Evolutionary conservation across 805 yeast genomes (phyloP).

Genomic region (Yarrowia sp.): DNA sequence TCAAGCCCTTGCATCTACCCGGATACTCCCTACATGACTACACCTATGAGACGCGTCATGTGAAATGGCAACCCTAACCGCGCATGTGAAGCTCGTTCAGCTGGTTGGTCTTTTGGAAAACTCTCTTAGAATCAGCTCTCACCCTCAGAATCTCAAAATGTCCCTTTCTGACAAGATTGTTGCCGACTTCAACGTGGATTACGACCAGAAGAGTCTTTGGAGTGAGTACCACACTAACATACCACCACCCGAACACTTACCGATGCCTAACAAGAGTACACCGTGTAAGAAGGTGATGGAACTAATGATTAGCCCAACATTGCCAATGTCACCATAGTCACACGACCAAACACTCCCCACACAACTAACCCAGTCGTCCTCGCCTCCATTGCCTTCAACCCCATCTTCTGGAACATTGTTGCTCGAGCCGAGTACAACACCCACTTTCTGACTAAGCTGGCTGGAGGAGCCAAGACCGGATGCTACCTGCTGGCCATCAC

Average conservation of each 20-base stretch:
- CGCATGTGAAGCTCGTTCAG: constrained; percentile 25
- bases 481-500: constrained; percentile 84
- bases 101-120: not conserved
- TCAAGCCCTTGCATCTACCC: no score
- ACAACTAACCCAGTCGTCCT: constrained; percentile 55
- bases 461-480: constrained; percentile 70
- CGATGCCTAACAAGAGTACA: not conserved
- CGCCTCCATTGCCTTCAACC: constrained; percentile 83
- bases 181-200: constrained; percentile 35
- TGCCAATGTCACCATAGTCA: no score
- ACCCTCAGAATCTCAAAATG: not conserved
- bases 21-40: not conserved
- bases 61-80: constrained; percentile 30
- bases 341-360: not conserved
- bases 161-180: constrained; percentile 24
- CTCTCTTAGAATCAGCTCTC: constrained; percentile 12
- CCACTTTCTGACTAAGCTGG: constrained; percentile 73
- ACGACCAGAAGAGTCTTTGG: constrained; percentile 33
- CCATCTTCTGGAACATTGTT: constrained; percentile 92
- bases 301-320: not conserved
- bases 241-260: not conserved
- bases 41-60: constrained; percentile 7
- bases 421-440: constrained; percentile 86
- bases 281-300: constrained; percentile 10
- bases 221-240: constrained; percentile 12